Evolutionary conservation across 768 basidiomycete species (phyloP).

Genomic region (Trametes cinnabarina): DNA sequence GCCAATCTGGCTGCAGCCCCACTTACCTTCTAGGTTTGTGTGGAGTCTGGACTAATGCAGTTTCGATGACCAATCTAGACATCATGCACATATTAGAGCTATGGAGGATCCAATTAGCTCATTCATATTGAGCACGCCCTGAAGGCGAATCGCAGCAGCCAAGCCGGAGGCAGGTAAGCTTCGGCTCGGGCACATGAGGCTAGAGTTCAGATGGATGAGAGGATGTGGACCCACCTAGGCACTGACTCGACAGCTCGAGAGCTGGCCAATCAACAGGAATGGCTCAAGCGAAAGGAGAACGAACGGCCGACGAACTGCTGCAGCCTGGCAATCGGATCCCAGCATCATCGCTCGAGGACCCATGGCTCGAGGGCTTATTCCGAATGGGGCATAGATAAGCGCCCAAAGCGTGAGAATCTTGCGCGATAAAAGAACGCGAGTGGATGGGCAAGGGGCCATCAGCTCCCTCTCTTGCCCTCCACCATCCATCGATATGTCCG

Average conservation of each 20-base stretch:
- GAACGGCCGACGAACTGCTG: neutral
- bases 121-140: too few relatives aligned
- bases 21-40: too few relatives aligned
- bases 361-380: constrained; percentile 7
- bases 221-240: neutral
- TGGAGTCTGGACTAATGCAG: too few relatives aligned
- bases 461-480: constrained; percentile 19
- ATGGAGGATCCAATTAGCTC: too few relatives aligned
- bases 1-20: too few relatives aligned
- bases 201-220: neutral
- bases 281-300: neutral
- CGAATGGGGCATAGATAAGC: constrained; percentile 23
- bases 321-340: neutral
- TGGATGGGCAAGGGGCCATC: constrained; percentile 19
- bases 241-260: neutral
- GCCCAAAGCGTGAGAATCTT: constrained; percentile 35
- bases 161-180: too few relatives aligned
- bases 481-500: constrained; percentile 74
- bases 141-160: too few relatives aligned
- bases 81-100: too few relatives aligned
- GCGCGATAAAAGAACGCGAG: constrained; percentile 14
- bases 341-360: neutral
- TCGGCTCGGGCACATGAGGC: too few relatives aligned
- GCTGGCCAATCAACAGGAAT: neutral
- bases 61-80: too few relatives aligned